Percentiles rank a stretch among this genome's conserved stretches.
Conservation (phyloP, 805 yeast species). For the Clavispora vitiphila region DNA sequence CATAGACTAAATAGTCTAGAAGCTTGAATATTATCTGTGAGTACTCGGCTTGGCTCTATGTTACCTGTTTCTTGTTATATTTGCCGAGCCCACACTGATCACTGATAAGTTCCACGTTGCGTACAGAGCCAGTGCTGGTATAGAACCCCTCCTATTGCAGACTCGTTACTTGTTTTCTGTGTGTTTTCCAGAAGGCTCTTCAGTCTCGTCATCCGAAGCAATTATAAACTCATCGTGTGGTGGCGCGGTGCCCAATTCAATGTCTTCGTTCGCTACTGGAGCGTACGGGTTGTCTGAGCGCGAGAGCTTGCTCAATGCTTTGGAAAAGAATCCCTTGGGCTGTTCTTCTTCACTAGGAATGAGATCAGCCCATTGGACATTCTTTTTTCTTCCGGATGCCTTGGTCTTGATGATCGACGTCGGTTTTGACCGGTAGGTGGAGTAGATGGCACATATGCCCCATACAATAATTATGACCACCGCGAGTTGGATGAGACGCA, state of each 20-base stretch:
- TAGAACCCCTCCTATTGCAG: no score
- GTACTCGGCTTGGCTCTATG: no score
- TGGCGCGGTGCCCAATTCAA: conserved; percentile 34
- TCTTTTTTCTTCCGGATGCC: conserved; percentile 33
- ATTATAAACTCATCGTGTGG: conserved; percentile 41
- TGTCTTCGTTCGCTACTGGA: conserved; percentile 19
- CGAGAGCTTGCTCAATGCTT: conserved; percentile 29
- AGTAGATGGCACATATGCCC: conserved; percentile 37
- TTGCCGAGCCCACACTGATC: no score
- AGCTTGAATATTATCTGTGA: no score
- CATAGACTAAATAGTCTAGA: no score
- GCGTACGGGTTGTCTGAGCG: conserved; percentile 27
- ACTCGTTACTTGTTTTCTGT: neutral
- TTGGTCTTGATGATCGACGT: conserved; percentile 37
- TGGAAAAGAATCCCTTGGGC: conserved; percentile 28
- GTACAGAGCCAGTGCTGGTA: no score
- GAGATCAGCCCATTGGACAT: conserved; percentile 46
- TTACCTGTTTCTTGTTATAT: no score
- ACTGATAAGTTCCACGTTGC: no score
- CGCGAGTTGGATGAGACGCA: conserved; percentile 36
- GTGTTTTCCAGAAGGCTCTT: neutral
- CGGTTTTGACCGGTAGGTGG: conserved; percentile 34
- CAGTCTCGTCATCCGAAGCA: conserved; percentile 43
- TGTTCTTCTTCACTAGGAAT: conserved; percentile 29
- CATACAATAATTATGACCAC: conserved; percentile 35